Evolutionary conservation across 1,284 basidiomycete genomes (phyloP).

Genomic region (Puccinia polysora): DNA sequence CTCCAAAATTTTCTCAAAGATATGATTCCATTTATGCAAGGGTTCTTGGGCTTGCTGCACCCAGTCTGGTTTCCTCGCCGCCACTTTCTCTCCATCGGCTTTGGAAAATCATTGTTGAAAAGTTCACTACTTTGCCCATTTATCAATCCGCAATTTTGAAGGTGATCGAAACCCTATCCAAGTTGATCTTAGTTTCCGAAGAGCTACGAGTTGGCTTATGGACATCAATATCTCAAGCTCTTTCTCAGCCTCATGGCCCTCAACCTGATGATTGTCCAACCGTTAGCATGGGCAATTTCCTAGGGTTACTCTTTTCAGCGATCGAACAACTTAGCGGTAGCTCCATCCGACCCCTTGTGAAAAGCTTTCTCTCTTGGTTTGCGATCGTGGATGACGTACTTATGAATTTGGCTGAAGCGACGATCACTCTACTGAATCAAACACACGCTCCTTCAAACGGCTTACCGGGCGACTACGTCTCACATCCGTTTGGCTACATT

Average conservation of each 20-base stretch:
- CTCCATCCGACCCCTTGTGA: constrained; percentile 30
- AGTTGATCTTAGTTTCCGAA: constrained; percentile 36
- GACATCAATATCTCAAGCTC: constrained; percentile 10
- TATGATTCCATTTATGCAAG: constrained; percentile 6
- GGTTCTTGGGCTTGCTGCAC: constrained; percentile 1
- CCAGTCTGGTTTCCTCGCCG: background rate
- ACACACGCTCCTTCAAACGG: background rate
- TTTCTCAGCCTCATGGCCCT: background rate
- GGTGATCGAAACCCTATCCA: constrained; percentile 20
- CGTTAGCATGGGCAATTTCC: constrained; percentile 7
- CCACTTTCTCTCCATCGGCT: background rate
- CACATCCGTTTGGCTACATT: constrained; percentile 37
- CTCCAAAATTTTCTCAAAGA: constrained; percentile 4
- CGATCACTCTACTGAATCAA: background rate
- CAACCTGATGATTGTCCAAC: background rate
- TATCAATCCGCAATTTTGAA: constrained; percentile 42
- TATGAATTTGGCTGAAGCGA: constrained; percentile 27
- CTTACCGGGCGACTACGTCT: constrained; percentile 7
- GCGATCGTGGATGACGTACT: constrained; percentile 31
- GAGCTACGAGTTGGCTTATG: constrained; percentile 35
- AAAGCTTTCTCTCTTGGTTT: constrained; percentile 30
- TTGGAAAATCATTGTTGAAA: constrained; percentile 13
- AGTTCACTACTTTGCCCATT: constrained; percentile 21
- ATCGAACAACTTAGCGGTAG: constrained; percentile 40
- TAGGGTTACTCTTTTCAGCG: constrained; percentile 15